phyloP scores from a whole-genome alignment of 2,329 filamentous ascomycete genomes.

The Xylaria hypoxylon region DNA sequence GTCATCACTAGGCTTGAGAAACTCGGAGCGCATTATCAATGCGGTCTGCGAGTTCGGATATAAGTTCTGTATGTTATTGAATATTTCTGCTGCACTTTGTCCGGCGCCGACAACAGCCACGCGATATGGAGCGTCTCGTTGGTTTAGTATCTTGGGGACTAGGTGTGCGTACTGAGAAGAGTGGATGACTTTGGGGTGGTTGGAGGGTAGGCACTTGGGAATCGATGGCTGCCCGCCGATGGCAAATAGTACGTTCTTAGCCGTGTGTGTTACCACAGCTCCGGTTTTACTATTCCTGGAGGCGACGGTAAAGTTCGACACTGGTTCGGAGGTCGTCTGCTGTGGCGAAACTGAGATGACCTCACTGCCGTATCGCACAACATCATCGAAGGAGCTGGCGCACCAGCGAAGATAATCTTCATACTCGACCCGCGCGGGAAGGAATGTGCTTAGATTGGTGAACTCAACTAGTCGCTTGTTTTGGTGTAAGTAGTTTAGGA shows the following conservation, averaged over 20 bases:
- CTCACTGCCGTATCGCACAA: conserved; percentile 81
- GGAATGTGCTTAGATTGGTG: conserved; percentile 88
- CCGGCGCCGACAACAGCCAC: conserved; percentile 90
- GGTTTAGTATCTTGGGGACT: conserved; percentile 69
- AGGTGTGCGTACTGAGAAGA: conserved; percentile 85
- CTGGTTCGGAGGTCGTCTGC: conserved; percentile 59
- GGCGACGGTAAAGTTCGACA: conserved; percentile 75
- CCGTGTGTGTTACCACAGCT: conserved; percentile 62
- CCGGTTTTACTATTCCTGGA: conserved; percentile 72
- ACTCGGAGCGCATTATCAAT: conserved; percentile 84
- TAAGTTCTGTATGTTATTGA: conserved; percentile 83
- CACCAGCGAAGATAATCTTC: conserved; percentile 98
- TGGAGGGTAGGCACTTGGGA: conserved; percentile 74
- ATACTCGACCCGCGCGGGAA: conserved; percentile 87
- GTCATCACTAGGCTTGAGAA: conserved; percentile 91
- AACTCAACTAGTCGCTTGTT: conserved; percentile 88
- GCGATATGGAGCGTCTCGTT: conserved; percentile 69
- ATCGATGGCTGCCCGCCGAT: conserved; percentile 74
- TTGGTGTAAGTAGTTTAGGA: conserved; percentile 90
- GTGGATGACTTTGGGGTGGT: conserved; percentile 82
- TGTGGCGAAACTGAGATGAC: conserved; percentile 78
- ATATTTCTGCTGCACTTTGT: conserved; percentile 95
- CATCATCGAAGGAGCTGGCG: conserved; percentile 78
- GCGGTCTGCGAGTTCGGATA: conserved; percentile 85
- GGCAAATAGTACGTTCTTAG: conserved; percentile 74